Conservation (phyloP, 2,329 filamentous ascomycete genomes). For the Exserohilum turcica region DNA sequence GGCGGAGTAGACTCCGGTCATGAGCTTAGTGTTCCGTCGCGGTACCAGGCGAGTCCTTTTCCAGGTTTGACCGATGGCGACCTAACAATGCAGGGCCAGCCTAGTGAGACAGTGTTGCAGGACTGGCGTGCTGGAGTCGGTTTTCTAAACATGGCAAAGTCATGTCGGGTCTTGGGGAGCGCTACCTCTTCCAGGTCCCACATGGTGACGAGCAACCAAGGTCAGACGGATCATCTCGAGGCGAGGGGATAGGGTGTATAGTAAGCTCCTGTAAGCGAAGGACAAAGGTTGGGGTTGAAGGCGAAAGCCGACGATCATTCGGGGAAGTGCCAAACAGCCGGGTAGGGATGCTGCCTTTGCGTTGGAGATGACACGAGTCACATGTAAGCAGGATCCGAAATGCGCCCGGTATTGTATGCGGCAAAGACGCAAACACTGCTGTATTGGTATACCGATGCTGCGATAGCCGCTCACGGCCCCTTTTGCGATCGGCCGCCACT, state of each 20-base stretch:
- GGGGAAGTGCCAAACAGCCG: conserved; percentile 2
- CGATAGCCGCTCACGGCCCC: not conserved
- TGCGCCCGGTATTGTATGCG: conserved; percentile 7
- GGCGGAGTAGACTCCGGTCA: conserved; percentile 9
- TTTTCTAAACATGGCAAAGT: not conserved
- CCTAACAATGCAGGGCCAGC: conserved; percentile 7
- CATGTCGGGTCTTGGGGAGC: not conserved
- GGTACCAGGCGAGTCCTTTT: conserved; percentile 2
- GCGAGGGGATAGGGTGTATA: not conserved
- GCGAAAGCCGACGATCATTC: not conserved
- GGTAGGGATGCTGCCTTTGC: conserved; percentile 1
- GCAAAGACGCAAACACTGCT: not conserved
- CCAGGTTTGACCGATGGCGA: conserved; percentile 6
- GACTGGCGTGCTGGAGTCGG: not conserved
- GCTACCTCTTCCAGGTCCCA: not conserved
- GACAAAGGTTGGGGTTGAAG: not conserved
- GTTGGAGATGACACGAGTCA: conserved; percentile 2
- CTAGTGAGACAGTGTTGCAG: conserved; percentile 1
- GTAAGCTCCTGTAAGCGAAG: not conserved
- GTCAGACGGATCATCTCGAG: not conserved
- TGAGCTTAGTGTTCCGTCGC: conserved; percentile 6
- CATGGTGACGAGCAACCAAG: not conserved
- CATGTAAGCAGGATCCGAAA: conserved; percentile 3
- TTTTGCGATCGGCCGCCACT: not conserved
- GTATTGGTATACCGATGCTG: conserved; percentile 3